These are phyloP conservation scores for Nigrospora osmanthi DNA, from an alignment of 2,329 filamentous ascomycete genomes.

Conservation along the genomic window DNA sequence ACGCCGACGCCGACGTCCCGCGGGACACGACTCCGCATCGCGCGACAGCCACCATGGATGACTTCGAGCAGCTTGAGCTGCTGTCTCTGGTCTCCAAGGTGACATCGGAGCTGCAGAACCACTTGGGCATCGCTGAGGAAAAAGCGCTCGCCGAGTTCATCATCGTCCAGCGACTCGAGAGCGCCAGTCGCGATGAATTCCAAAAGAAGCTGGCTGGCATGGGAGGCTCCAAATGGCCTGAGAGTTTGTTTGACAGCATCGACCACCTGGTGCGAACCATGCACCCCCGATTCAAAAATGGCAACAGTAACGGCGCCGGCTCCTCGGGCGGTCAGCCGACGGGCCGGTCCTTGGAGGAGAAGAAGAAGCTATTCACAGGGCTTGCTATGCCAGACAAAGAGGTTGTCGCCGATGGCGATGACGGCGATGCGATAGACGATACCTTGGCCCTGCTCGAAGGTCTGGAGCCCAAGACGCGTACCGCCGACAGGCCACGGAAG, in stretches of 20 bases:
- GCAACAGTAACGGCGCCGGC: conserved; percentile 23
- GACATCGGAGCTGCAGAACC: conserved; percentile 88
- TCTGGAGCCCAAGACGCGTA: conserved; percentile 58
- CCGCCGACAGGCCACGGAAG: conserved; percentile 38
- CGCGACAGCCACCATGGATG: conserved; percentile 58
- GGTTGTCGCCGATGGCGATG: conserved; percentile 22
- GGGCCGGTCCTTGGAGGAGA: conserved; percentile 52
- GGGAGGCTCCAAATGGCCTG: conserved; percentile 73
- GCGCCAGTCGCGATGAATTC: conserved; percentile 63
- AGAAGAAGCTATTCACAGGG: conserved; percentile 83
- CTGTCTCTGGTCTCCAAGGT: conserved; percentile 93
- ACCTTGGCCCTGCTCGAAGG: conserved; percentile 88
- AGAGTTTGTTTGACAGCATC: conserved; percentile 82
- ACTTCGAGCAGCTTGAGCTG: conserved; percentile 83
- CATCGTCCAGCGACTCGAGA: conserved; percentile 80
- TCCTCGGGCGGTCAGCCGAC: conserved; percentile 27
- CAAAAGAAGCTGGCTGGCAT: conserved; percentile 66
- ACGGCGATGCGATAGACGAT: conserved; percentile 73
- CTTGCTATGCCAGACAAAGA: conserved; percentile 78
- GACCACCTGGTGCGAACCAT: conserved; percentile 82
- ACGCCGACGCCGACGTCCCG: no score
- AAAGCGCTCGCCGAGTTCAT: conserved; percentile 96
- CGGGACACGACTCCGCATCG: no score
- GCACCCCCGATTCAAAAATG: conserved; percentile 76
- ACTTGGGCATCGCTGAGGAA: conserved; percentile 74